Evolutionary conservation across 2,329 filamentous ascomycete genomes (phyloP).

Genomic region (Epichloe baconii): DNA sequence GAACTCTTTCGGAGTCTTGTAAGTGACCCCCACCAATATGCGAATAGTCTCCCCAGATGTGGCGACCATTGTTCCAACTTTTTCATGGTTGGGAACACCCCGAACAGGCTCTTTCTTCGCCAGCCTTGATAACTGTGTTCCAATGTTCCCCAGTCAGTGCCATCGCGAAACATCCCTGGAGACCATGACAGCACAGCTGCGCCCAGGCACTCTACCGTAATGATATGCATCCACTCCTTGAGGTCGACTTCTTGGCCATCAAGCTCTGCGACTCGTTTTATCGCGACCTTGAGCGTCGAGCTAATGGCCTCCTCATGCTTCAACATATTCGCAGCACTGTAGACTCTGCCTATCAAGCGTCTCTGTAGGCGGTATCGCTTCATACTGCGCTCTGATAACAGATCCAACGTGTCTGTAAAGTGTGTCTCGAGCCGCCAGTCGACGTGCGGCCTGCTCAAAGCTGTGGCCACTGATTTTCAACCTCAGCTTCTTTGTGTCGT

Average conservation of each 20-base stretch:
- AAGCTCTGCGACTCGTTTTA: slow-evolving; percentile 23
- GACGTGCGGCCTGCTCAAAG: slow-evolving; percentile 12
- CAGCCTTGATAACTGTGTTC: slow-evolving; percentile 35
- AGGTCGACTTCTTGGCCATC: slow-evolving; percentile 30
- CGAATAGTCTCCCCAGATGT: slow-evolving; percentile 25
- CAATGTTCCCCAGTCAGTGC: slow-evolving; percentile 34
- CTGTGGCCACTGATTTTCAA: slow-evolving; percentile 25
- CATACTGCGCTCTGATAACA: slow-evolving; percentile 35
- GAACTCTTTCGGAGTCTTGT: slow-evolving; percentile 28
- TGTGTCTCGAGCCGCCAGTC: slow-evolving; percentile 23
- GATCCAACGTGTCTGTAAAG: slow-evolving; percentile 33
- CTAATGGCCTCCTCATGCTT: slow-evolving; percentile 30
- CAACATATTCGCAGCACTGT: slow-evolving; percentile 28
- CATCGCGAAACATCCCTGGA: slow-evolving; percentile 30
- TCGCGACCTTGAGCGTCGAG: slow-evolving; percentile 21
- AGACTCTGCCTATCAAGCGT: slow-evolving; percentile 34
- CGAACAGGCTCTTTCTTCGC: slow-evolving; percentile 39
- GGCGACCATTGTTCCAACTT: slow-evolving; percentile 26
- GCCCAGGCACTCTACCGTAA: slow-evolving; percentile 37
- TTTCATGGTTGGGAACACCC: slow-evolving; percentile 31
- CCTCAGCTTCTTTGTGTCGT: not conserved
- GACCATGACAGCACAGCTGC: slow-evolving; percentile 39
- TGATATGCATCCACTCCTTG: slow-evolving; percentile 44
- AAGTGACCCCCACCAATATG: slow-evolving; percentile 33
- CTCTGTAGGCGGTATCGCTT: slow-evolving; percentile 35